These are phyloP conservation scores for Ammopiptanthus mongolicus DNA, from an alignment of 306 rosid species.

Conservation along the genomic window DNA sequence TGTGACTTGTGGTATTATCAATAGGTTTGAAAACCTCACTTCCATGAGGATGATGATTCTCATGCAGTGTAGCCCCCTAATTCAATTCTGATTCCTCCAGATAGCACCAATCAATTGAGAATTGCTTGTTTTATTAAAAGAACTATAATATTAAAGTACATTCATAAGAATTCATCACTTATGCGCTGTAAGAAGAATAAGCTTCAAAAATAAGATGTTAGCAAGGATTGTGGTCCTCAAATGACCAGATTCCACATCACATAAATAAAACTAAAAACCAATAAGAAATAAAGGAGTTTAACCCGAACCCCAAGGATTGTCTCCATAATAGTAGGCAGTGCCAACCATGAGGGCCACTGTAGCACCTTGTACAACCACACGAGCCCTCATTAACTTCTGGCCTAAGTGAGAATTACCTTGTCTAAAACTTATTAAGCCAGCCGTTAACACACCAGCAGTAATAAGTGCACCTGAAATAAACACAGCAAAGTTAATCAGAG, in stretches of 20 bases:
- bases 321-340: conserved; percentile 79
- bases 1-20: too few species aligned
- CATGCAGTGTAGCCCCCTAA: background rate
- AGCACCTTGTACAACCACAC: conserved; percentile 86
- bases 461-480: conserved; percentile 62
- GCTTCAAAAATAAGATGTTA: background rate
- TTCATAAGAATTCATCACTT: background rate
- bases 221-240: conserved; percentile 15
- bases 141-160: conserved; percentile 3
- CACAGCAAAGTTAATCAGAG: background rate
- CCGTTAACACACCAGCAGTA: conserved; percentile 87
- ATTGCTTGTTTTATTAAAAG: background rate
- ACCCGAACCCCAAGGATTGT: conserved; percentile 62
- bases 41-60: background rate
- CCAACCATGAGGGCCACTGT: conserved; percentile 93
- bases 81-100: background rate
- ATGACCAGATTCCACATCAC: conserved; percentile 22
- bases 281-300: conserved; percentile 23
- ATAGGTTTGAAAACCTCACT: background rate
- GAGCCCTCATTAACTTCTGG: conserved; percentile 91
- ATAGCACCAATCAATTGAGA: background rate
- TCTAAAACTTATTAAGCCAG: conserved; percentile 80
- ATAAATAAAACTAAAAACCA: background rate
- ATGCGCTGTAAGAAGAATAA: background rate
- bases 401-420: conserved; percentile 82